Base-by-base conservation (phyloP, 2,329 filamentous ascomycete genomes). In the Neurospora crassa region DNA sequence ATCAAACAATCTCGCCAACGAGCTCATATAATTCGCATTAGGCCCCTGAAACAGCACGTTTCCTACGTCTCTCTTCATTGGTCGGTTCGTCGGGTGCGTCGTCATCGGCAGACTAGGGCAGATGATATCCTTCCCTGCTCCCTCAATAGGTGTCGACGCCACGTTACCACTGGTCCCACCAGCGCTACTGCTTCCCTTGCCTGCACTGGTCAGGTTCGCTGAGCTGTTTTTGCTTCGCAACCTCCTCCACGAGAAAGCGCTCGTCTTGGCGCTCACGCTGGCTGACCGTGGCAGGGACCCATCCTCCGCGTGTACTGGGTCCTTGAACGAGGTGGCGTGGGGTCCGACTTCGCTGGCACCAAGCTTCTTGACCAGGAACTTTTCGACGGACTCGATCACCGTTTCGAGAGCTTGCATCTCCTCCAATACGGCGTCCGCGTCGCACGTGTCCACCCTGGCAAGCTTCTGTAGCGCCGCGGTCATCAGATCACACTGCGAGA, bases 381-480 rank as follows among this genome's bases (percentile, higher is more conserved):
- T 82, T 79, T 97, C 94, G 0, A 94, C 92, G 79, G 95, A 92
- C 78, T 98, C 95, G 40, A 99, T 85, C 40, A 97, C 87, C 45
- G 86, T 85, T 80, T 99, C 96, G 5, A 99, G 85, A 2, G 89
- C 86, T 79, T 98, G 94, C 91, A 99, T 96, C 80, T 99, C 96
- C 76, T 97, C 94, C 18, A 97, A 85, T 24, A 98, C 90, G 0
- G 94, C 93, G 78, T 97, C 95, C 0, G 95, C 94, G 79, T 99
- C 95, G 73, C 89, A 91, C 0, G 91, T 96, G 77, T 99, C 93
- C 0, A 97, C 94, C 73, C 89, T 88, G 7, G 90, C 89, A 43
- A 99, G 86, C 79, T 94, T 96, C 71, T 93, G 86, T 40, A 99
- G 84, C 11, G 95, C 94, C 0, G 94, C 93, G 0, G 95, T 98